phyloP scores from a whole-genome alignment of 2,329 filamentous ascomycete genomes.

The Ascochyta fabae region DNA sequence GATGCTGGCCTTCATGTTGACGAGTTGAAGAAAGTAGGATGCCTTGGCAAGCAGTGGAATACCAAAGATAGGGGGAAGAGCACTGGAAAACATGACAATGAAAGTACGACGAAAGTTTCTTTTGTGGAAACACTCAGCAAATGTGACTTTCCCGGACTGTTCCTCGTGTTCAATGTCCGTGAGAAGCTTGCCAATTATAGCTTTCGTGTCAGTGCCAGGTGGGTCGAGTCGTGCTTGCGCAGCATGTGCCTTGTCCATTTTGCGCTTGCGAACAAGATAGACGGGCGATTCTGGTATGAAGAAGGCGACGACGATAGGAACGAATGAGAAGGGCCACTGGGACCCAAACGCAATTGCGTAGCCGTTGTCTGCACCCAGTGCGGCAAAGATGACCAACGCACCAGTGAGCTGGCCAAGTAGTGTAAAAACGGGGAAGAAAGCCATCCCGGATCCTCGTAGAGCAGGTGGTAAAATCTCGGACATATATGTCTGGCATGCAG shows the following conservation, averaged over 20 bases:
- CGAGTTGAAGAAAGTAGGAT: constrained; percentile 45
- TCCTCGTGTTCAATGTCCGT: constrained; percentile 36
- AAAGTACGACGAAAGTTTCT: constrained; percentile 46
- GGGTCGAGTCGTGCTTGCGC: constrained; percentile 60
- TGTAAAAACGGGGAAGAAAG: constrained; percentile 58
- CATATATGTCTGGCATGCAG: constrained; percentile 54
- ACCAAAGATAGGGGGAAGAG: constrained; percentile 44
- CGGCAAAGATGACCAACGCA: constrained; percentile 47
- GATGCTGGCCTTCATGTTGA: constrained; percentile 36
- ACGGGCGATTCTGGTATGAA: constrained; percentile 60
- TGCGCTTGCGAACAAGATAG: constrained; percentile 55
- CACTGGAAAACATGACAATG: constrained; percentile 46
- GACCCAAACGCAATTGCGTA: constrained; percentile 54
- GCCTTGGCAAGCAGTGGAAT: constrained; percentile 45
- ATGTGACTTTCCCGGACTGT: constrained; percentile 30
- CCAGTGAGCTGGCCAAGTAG: constrained; percentile 59
- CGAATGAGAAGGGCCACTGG: constrained; percentile 54
- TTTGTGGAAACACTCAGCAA: constrained; percentile 46
- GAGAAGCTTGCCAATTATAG: constrained; percentile 35
- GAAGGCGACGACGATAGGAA: constrained; percentile 53
- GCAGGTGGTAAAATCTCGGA: constrained; percentile 58
- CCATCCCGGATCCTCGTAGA: constrained; percentile 57
- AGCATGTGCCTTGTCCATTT: constrained; percentile 50
- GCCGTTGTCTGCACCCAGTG: constrained; percentile 38
- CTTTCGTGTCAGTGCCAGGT: constrained; percentile 39